phyloP scores from a whole-genome alignment of 2,329 filamentous ascomycete species.

The Lachnellula arida region DNA sequence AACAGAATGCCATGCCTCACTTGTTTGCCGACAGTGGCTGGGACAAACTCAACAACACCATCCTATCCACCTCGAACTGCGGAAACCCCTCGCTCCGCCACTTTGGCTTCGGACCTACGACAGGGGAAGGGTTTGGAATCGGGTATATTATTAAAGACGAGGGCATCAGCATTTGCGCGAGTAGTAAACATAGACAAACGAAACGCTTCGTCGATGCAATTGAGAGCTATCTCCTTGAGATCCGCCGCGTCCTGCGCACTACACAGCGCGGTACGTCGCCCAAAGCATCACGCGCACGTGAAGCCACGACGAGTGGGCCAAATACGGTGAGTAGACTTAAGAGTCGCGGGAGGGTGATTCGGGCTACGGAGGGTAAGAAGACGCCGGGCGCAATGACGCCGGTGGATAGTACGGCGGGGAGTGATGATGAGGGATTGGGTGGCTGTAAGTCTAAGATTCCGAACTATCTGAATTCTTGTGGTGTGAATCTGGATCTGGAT shows the following conservation, averaged over 20 bases:
- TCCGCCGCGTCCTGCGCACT: slow-evolving; percentile 75
- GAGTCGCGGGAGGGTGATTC: slow-evolving; percentile 68
- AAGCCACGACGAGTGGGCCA: slow-evolving; percentile 42
- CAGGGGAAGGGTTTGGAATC: slow-evolving; percentile 91
- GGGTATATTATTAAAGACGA: slow-evolving; percentile 99
- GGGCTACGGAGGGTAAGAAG: slow-evolving; percentile 43
- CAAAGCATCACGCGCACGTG: slow-evolving; percentile 52
- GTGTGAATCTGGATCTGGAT: neutral
- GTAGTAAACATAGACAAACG: slow-evolving; percentile 91
- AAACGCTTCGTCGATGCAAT: slow-evolving; percentile 83
- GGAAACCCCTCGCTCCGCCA: slow-evolving; percentile 92
- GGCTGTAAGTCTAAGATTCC: slow-evolving; percentile 67
- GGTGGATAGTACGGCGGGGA: slow-evolving; percentile 64
- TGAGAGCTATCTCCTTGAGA: slow-evolving; percentile 86
- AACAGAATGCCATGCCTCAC: slow-evolving; percentile 57
- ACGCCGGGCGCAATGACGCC: slow-evolving; percentile 53
- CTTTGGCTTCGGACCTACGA: slow-evolving; percentile 94
- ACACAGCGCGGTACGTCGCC: slow-evolving; percentile 51
- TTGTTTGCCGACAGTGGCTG: slow-evolving; percentile 87
- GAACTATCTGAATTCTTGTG: neutral
- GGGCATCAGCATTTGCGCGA: slow-evolving; percentile 83
- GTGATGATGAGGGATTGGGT: slow-evolving; percentile 84
- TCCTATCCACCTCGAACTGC: slow-evolving; percentile 96
- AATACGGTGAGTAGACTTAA: slow-evolving; percentile 49
- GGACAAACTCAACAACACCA: slow-evolving; percentile 93